phyloP scores from a whole-genome alignment of 1,284 basidiomycete species.

The Trichosporon ovoides region DNA sequence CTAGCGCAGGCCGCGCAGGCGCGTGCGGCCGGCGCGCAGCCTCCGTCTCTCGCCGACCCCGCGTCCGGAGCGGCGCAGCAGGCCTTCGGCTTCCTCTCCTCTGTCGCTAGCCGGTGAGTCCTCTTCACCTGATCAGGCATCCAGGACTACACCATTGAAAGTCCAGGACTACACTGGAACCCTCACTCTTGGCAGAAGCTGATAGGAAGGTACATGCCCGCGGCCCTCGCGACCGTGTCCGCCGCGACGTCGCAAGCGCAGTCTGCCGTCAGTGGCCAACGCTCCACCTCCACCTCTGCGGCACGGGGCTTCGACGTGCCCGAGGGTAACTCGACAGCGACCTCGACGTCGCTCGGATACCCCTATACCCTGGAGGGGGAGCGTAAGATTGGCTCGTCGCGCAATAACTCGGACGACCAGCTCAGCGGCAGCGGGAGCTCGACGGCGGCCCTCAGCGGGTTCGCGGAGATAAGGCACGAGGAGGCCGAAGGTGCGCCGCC shows the following conservation, averaged over 20 bases:
- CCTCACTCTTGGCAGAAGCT: too few species aligned
- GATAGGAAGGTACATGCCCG: slow-evolving; percentile 35
- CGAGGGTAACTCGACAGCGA: not conserved
- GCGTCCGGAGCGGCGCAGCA: slow-evolving; percentile 41
- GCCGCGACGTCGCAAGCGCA: slow-evolving; percentile 25
- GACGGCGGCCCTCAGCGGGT: slow-evolving; percentile 17
- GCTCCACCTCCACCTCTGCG: not conserved
- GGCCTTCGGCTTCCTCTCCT: slow-evolving; percentile 32
- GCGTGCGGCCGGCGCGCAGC: slow-evolving; percentile 20
- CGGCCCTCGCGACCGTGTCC: slow-evolving; percentile 36
- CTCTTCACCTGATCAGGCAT: not conserved
- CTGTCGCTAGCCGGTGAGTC: slow-evolving; percentile 41
- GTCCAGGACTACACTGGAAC: too few species aligned
- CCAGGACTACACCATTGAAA: too few species aligned
- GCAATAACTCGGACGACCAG: slow-evolving; percentile 6
- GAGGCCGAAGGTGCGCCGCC: slow-evolving; percentile 29
- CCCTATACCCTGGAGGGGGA: not conserved
- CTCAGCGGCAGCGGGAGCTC: slow-evolving; percentile 15
- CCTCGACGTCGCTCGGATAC: not conserved
- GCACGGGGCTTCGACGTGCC: slow-evolving; percentile 15
- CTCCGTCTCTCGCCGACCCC: slow-evolving; percentile 44
- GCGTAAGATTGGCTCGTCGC: too few species aligned
- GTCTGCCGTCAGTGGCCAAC: not conserved
- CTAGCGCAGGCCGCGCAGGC: slow-evolving; percentile 1
- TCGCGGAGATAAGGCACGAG: slow-evolving; percentile 37